Base-by-base conservation (phyloP, 176 grass and related monocot species). In the Rhynchospora pubera region DNA sequence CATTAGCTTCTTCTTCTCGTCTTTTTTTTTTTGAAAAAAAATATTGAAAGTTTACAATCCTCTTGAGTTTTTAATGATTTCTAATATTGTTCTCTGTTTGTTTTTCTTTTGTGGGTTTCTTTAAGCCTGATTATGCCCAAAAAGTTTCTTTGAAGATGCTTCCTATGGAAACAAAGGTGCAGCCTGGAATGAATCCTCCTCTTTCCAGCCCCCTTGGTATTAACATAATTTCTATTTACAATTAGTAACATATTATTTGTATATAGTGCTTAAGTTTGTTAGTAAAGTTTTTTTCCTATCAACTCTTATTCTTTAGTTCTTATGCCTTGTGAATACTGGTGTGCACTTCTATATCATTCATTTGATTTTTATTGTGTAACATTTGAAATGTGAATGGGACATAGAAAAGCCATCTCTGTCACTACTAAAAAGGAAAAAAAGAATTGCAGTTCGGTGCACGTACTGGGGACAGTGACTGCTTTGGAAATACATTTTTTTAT, bases 61-160 rank as follows among this genome's bases (percentile, higher is more conserved):
- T 39, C 34, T 39, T 0, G 5, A 24, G 8, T 43, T 56, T 9
- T 30, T 18, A 85, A 23, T 46, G 57, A 13, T 61, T 7, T 57
- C 74, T 90, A 39, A 83, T 48, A 78, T 83, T 4, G 14, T 85
- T 66, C 48, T 30, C 16, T 7, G 83, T 73, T 48, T 76, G 3
- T 56, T 11, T 87, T 72, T 85, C 24, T 82, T 39, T 39, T 39
- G 22, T 24, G 9, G 34, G 34, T 44, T 59, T 87, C 24, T 47
- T 14, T 50, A 87, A 98, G 96, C 81, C 87, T 83, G 96, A 98
- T 93, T 98, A 98, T 91, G 85, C 93, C 78, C 86, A 85, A 77
- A 98, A 85, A 84, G 93, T 98, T 90, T 98, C 95, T 89, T 69
- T 94, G 26, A 98, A 93, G 87, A 93, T 98, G 90, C 85, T 93